Evolutionary conservation across 257 asterid species (phyloP).

Genomic region (Solanum chmielewskii): DNA sequence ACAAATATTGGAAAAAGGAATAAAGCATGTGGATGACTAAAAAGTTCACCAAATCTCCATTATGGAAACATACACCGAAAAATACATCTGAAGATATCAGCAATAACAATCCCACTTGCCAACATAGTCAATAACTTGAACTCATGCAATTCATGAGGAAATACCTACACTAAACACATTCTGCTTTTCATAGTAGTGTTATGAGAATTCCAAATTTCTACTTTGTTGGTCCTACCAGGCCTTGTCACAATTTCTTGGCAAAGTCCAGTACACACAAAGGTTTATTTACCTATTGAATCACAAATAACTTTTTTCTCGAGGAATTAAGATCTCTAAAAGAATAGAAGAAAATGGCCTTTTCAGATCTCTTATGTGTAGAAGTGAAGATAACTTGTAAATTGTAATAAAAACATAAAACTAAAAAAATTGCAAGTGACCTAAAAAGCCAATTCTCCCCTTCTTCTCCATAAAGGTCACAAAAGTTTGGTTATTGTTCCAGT

Average conservation of each 20-base stretch:
- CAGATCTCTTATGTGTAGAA: neutral
- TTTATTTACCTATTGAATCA: neutral
- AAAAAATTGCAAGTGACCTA: neutral
- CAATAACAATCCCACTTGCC: neutral
- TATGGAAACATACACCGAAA: neutral
- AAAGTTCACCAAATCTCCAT: neutral
- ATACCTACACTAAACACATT: neutral
- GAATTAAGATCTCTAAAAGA: neutral
- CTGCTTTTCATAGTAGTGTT: neutral
- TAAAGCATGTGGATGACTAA: neutral
- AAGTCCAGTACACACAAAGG: neutral
- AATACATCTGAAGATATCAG: neutral
- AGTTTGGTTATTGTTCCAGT: neutral
- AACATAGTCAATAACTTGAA: neutral
- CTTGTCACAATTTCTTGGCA: neutral
- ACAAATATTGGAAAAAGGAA: neutral
- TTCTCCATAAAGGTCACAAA: neutral
- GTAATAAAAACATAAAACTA: neutral
- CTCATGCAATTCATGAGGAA: neutral
- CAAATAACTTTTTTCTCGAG: neutral
- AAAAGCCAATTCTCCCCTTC: neutral
- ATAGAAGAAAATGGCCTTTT: neutral
- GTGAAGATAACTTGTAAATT: neutral
- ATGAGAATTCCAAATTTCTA: neutral
- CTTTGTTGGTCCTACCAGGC: neutral